A percentile compares a stretch with the other conserved stretches of the same genome.
These are phyloP conservation scores for Aspergillus campestris DNA, from an alignment of 495 filamentous ascomycete genomes.

Conservation along the genomic window DNA sequence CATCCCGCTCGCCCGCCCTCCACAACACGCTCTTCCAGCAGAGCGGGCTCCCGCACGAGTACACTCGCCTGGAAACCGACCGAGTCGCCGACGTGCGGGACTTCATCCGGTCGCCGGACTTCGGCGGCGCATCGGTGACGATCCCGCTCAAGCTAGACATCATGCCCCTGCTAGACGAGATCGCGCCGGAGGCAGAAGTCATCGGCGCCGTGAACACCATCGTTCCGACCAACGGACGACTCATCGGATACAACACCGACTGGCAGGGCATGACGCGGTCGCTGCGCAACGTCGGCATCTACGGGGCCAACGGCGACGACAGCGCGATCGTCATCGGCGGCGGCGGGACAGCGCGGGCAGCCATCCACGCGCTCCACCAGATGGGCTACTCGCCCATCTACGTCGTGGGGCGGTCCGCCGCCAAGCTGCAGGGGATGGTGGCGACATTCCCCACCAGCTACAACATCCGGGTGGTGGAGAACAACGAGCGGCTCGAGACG, in stretches of 20 bases:
- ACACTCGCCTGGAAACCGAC: conserved; percentile 70
- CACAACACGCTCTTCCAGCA: conserved; percentile 81
- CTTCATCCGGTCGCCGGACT: conserved; percentile 61
- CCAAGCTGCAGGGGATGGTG: conserved; percentile 57
- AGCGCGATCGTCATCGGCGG: conserved; percentile 66
- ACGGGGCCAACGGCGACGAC: conserved; percentile 26
- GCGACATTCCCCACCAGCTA: conserved; percentile 67
- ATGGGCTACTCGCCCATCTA: conserved; percentile 84
- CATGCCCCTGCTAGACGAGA: conserved; percentile 69
- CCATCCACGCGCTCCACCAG: conserved; percentile 76
- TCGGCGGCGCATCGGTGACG: conserved; percentile 91
- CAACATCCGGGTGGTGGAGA: conserved; percentile 58
- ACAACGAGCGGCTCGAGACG: conserved; percentile 37
- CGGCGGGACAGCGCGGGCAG: conserved; percentile 86
- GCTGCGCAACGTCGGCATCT: conserved; percentile 64
- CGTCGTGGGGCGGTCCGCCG: conserved; percentile 67
- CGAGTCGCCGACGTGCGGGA: conserved; percentile 53
- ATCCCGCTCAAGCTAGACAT: conserved; percentile 92
- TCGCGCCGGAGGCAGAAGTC: conserved; percentile 65
- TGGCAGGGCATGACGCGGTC: conserved; percentile 86
- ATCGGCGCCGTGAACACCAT: conserved; percentile 98
- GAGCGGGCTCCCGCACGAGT: conserved; percentile 80
- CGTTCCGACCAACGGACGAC: conserved; percentile 45
- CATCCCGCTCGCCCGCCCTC: conserved; percentile 75
- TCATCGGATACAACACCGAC: conserved; percentile 90